These are phyloP conservation scores for Hypoxylon perforatum DNA, from an alignment of 495 filamentous ascomycete species.

Conservation along the genomic window DNA sequence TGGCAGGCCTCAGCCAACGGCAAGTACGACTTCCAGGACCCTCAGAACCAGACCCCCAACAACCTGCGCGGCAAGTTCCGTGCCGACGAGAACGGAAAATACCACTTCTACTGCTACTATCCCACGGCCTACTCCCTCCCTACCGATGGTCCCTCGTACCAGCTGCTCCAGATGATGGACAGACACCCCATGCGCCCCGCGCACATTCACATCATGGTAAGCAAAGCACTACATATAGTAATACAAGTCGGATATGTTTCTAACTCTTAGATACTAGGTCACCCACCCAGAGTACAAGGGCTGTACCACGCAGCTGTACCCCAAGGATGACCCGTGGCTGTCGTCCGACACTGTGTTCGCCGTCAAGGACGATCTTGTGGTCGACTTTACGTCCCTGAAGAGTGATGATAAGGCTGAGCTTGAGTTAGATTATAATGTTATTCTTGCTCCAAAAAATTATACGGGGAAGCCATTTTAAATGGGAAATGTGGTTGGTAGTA, in stretches of 20 bases:
- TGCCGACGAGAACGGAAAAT: slow-evolving; percentile 78
- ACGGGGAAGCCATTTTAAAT: slow-evolving; percentile 52
- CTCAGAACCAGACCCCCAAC: slow-evolving; percentile 77
- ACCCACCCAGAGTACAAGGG: slow-evolving; percentile 67
- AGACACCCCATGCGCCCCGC: slow-evolving; percentile 85
- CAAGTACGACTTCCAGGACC: slow-evolving; percentile 91
- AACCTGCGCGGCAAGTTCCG: slow-evolving; percentile 88
- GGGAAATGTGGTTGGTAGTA: neutral
- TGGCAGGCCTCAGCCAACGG: slow-evolving; percentile 89
- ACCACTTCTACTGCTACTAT: slow-evolving; percentile 84
- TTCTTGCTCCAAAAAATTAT: slow-evolving; percentile 63
- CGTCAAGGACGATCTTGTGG: slow-evolving; percentile 79
- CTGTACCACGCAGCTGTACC: slow-evolving; percentile 82
- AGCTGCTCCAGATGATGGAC: slow-evolving; percentile 76
- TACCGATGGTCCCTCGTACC: slow-evolving; percentile 76
- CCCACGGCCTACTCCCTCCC: slow-evolving; percentile 84
- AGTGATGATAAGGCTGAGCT: slow-evolving; percentile 72
- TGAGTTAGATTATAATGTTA: slow-evolving; percentile 76
- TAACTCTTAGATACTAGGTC: slow-evolving; percentile 44
- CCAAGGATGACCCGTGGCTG: slow-evolving; percentile 74
- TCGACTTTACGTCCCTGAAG: slow-evolving; percentile 74
- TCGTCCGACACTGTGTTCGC: slow-evolving; percentile 81
- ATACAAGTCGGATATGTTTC: neutral
- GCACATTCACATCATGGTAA: slow-evolving; percentile 85
- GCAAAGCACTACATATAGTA: slow-evolving; percentile 40